These are phyloP conservation scores for Nemania sp. DNA, from an alignment of 2,329 filamentous ascomycete species.

Conservation along the genomic window DNA sequence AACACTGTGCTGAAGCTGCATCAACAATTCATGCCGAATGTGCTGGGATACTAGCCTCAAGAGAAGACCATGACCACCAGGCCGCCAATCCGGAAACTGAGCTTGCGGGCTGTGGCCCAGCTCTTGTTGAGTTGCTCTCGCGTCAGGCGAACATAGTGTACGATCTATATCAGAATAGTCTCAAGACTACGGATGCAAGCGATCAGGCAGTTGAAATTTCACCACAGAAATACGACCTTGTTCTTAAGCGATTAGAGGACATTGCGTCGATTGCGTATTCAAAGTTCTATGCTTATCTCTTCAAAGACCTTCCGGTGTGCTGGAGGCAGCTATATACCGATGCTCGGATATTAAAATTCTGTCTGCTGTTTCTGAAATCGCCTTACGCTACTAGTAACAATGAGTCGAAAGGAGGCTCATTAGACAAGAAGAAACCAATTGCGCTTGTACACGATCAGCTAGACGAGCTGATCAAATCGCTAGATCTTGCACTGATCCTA, in stretches of 20 bases:
- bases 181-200: neutral
- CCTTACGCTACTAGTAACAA: conserved; percentile 18
- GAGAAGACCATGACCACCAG: neutral
- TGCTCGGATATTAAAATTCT: conserved; percentile 66
- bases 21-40: conserved; percentile 32
- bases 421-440: neutral
- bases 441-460: too few species aligned
- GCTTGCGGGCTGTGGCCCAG: conserved; percentile 32
- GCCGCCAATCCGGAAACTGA: neutral
- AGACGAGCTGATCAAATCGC: conserved; percentile 60
- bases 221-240: conserved; percentile 30
- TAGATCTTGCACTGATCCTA: conserved; percentile 79
- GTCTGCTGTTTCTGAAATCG: conserved; percentile 38
- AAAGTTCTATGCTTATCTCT: conserved; percentile 72
- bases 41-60: conserved; percentile 21
- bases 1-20: conserved; percentile 30
- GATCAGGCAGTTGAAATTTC: neutral
- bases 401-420: neutral
- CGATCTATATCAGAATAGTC: conserved; percentile 1
- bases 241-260: conserved; percentile 55
- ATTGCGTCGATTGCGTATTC: conserved; percentile 62
- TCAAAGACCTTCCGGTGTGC: conserved; percentile 64
- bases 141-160: conserved; percentile 30
- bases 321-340: conserved; percentile 77
- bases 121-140: conserved; percentile 34